Base-by-base conservation (phyloP, 306 rosid species). In the Corylus heterophylla region DNA sequence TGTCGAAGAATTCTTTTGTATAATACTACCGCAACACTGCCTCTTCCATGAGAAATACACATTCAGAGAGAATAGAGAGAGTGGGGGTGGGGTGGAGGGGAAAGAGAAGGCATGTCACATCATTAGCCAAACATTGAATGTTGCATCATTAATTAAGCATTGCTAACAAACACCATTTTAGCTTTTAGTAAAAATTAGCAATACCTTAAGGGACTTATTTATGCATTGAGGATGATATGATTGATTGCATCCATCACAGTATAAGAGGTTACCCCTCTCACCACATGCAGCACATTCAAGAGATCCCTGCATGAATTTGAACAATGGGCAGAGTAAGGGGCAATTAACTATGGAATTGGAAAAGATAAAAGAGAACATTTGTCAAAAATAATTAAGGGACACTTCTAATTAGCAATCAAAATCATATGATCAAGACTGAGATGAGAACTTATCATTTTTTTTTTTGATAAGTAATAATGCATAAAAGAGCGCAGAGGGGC, bases 1-100 rank as follows among this genome's bases (percentile, higher is more conserved):
- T 76, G 79, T 49, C 66, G 84, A 73, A 78, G 59, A 80, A 81
- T 74, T 81, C 52, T 61, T 49, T 78, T 83, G 79, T 56, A 56
- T 48, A 51, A 63, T 69, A 69, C 76, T 66, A 47, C 44, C 61
- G 37, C 69, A 62, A 69, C 86, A 74, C 8, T 8, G 73, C 25
- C 12, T 68, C 83, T 54, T 78, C 66, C 84, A 73, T 62, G 74
- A 69, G 80, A 31, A 71, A 52, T 18, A 77, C 73, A 82, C 86
- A 82, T 68, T 42, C 71, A 76, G 75, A 71, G 22, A 79, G 35
- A 39, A 39, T 39, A 69, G 16, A 16, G 22, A 71, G 47, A 18
- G 35, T 50, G 59, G 74, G 13, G 44, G 52, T 72, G 8, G 54
- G 61, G 52, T 71, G 73, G 47, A 22, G 16, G 25, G 44, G 44